phyloP scores from a whole-genome alignment of 306 rosid genomes.

The Begonia loranthoides region DNA sequence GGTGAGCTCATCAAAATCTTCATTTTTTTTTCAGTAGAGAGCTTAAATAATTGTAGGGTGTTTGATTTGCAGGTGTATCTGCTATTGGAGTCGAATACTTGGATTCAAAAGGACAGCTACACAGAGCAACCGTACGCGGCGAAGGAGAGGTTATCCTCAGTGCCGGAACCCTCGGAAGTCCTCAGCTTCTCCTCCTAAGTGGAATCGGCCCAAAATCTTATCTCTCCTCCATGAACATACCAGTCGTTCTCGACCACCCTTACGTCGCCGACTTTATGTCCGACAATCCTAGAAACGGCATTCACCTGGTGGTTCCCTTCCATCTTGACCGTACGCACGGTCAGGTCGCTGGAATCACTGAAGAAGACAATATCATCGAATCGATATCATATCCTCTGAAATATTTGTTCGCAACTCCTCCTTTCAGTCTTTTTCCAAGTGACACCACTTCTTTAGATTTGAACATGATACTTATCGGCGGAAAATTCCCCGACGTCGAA shows the following conservation, averaged over 20 bases:
- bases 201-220: constrained; percentile 16
- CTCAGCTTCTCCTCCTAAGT: constrained; percentile 19
- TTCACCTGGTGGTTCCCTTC: neutral
- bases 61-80: neutral
- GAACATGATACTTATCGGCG: neutral
- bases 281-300: constrained; percentile 17
- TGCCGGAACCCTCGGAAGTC: constrained; percentile 22
- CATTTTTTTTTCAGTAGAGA: too few relatives aligned
- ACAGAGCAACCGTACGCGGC: constrained; percentile 8
- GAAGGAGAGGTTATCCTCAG: constrained; percentile 19
- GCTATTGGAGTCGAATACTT: constrained; percentile 16
- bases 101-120: constrained; percentile 12
- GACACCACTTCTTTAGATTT: neutral
- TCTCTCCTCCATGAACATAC: constrained; percentile 9
- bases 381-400: neutral
- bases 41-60: too few relatives aligned
- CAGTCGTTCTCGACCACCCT: constrained; percentile 9
- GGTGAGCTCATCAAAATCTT: neutral
- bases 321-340: neutral
- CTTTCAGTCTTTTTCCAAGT: neutral
- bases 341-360: neutral
- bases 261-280: constrained; percentile 12
- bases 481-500: constrained; percentile 2
- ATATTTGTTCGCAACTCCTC: neutral
- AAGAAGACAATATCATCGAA: neutral